Percentiles rank a stretch among this genome's conserved stretches.
These are phyloP conservation scores for Paecilomyces formosus DNA, from an alignment of 2,329 filamentous ascomycete species.

Conservation along the genomic window DNA sequence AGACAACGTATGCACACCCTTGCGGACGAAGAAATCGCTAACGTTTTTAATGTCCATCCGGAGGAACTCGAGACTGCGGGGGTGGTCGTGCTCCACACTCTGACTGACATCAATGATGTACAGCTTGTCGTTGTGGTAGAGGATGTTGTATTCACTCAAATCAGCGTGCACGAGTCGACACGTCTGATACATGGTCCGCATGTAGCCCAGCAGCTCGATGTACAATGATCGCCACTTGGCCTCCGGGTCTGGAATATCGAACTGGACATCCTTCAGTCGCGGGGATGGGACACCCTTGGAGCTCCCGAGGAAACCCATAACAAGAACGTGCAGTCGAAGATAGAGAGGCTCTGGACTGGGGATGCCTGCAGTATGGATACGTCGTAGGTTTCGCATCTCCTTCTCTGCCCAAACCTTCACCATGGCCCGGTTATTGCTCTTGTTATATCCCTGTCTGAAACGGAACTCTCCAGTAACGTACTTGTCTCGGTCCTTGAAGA, in stretches of 20 bases:
- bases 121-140: conserved; percentile 74
- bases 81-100: conserved; percentile 94
- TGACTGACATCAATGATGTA: conserved; percentile 98
- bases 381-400: conserved; percentile 86
- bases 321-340: conserved; percentile 86
- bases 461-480: conserved; percentile 93
- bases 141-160: conserved; percentile 94
- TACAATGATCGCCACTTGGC: conserved; percentile 73
- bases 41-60: conserved; percentile 99
- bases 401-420: conserved; percentile 99
- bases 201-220: conserved; percentile 73
- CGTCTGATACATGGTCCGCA: conserved; percentile 87
- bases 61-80: conserved; percentile 82
- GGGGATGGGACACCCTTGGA: conserved; percentile 82
- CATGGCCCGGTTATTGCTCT: conserved; percentile 92
- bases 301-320: conserved; percentile 90
- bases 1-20: conserved; percentile 72
- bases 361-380: conserved; percentile 76
- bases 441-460: conserved; percentile 85
- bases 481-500: conserved; percentile 95
- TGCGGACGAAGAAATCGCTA: conserved; percentile 80
- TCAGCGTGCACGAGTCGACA: conserved; percentile 92
- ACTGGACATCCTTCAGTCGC: conserved; percentile 75
- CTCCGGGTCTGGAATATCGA: conserved; percentile 61
- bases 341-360: conserved; percentile 83